Evolutionary conservation across 495 filamentous ascomycete species (phyloP), one percentile per base, ranked within the genome.

Genomic region (Podospora sp.): DNA sequence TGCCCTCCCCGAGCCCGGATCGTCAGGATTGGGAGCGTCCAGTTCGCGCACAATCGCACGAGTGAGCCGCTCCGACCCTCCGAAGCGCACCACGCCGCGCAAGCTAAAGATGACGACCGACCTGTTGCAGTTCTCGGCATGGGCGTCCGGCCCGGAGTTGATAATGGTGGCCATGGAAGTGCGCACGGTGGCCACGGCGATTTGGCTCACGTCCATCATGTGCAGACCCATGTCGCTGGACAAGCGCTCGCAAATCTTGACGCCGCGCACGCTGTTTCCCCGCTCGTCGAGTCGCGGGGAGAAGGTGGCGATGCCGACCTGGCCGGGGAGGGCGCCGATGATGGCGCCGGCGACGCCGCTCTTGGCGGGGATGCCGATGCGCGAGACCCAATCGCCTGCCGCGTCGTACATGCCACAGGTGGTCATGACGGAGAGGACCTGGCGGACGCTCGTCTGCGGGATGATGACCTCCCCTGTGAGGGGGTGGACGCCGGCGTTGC

Each of bases 121-220:
- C 6, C 56, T 12, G 56, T 59, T 59, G 27, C 56, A 59, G 27
- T 59, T 59, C 7, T 29, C 56, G 8, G 6, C 14, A 16, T 59
- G 24, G 24, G 24, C 27, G 56, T 59, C 56, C 24, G 6, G 56
- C n/a, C 52, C 56, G 16, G 56, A 20, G n/a, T 20, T 21, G 20
- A 55, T 22, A 55, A 55, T 59, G 9, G 56, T 59, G 6, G 56
- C 56, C 25, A 59, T 20, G 8, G 56, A 59, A 27, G 56, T 59
- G 8, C 56, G 56, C 56, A 59, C 56, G 20, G 56, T 59, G 1
- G 56, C 24, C 24, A 35, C 25, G 56, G 56, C 6, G 27, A 59
- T 59, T 24, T 59, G 56, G 56, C 56, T 59, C 7, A 59, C 56
- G 18, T 59, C 56, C 56, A 59, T 59, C 56, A 59, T 59, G 56